phyloP scores from a whole-genome alignment of 2,329 filamentous ascomycete species.

The Neofusicoccum ribis region DNA sequence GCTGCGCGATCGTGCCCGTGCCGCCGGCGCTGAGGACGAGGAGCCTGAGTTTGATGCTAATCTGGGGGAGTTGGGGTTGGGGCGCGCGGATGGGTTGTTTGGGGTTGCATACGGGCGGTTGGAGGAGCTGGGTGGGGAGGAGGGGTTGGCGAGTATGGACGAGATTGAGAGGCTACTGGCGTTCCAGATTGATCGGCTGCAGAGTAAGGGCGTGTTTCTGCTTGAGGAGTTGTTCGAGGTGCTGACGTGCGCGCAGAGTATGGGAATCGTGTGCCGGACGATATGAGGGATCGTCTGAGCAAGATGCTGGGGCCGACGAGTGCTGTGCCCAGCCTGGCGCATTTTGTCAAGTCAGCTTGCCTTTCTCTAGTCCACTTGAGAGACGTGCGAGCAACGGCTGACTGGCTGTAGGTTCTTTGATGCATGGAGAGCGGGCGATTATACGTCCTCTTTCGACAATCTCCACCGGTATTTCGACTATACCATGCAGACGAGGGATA shows the following conservation, averaged over 20 bases:
- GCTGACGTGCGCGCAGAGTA: constrained; percentile 52
- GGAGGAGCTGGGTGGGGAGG: constrained; percentile 23
- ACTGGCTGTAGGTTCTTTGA: constrained; percentile 70
- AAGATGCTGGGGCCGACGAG: constrained; percentile 67
- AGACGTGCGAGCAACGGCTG: not conserved
- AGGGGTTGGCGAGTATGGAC: constrained; percentile 65
- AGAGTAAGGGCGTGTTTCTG: constrained; percentile 54
- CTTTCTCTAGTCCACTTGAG: too few relatives aligned
- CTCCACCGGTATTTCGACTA: constrained; percentile 97
- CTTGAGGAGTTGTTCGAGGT: not conserved
- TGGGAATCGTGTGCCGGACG: constrained; percentile 74
- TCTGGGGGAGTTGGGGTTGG: constrained; percentile 60
- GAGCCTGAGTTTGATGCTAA: constrained; percentile 57
- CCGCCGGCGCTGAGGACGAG: not conserved
- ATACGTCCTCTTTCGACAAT: constrained; percentile 83
- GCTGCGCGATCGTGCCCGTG: constrained; percentile 52
- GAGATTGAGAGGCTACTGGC: constrained; percentile 81
- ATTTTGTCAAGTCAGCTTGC: constrained; percentile 66
- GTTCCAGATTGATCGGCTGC: constrained; percentile 85
- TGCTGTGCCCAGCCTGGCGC: constrained; percentile 69
- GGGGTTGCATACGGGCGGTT: constrained; percentile 54
- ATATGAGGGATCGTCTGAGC: constrained; percentile 70
- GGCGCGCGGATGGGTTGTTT: constrained; percentile 49
- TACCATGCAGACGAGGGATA: constrained; percentile 81
- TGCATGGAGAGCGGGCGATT: constrained; percentile 88